Percentiles rank a stretch among this genome's conserved stretches.
These are phyloP conservation scores for Amborella trichopoda DNA, from an alignment of 164 flowering plant genomes.

Conservation along the genomic window DNA sequence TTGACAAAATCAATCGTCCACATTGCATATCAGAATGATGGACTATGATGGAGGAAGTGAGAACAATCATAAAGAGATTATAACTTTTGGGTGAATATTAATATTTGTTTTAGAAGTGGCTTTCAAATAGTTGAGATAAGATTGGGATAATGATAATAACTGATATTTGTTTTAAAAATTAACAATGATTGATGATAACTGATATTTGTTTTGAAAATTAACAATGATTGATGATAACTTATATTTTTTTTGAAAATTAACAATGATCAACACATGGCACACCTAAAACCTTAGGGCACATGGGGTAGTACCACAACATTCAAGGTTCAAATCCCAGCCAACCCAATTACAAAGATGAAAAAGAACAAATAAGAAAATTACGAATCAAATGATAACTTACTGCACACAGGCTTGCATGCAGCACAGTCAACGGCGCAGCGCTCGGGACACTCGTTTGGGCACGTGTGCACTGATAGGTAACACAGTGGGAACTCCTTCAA, in stretches of 20 bases:
- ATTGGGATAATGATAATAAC: no score
- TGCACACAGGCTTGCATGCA: conserved; percentile 12
- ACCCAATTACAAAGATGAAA: neutral
- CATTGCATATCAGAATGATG: no score
- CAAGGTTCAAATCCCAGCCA: neutral
- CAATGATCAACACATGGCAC: neutral
- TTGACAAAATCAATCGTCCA: no score
- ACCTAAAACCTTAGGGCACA: neutral
- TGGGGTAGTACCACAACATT: neutral
- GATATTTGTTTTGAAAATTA: no score
- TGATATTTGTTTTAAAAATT: no score
- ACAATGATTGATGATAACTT: no score
- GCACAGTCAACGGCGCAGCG: conserved; percentile 7
- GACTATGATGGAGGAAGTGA: no score
- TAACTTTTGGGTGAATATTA: no score
- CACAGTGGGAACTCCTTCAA: conserved; percentile 8
- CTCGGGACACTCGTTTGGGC: conserved; percentile 7
- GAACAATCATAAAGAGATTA: no score
- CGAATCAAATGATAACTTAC: conserved; percentile 2
- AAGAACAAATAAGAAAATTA: neutral
- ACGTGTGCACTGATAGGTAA: neutral
- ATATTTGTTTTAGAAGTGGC: no score
- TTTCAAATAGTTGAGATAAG: no score
- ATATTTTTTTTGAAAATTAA: neutral
- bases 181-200: no score